These are phyloP conservation scores for Colletotrichum zoysiae DNA, from an alignment of 2,329 filamentous ascomycete species.

Conservation along the genomic window DNA sequence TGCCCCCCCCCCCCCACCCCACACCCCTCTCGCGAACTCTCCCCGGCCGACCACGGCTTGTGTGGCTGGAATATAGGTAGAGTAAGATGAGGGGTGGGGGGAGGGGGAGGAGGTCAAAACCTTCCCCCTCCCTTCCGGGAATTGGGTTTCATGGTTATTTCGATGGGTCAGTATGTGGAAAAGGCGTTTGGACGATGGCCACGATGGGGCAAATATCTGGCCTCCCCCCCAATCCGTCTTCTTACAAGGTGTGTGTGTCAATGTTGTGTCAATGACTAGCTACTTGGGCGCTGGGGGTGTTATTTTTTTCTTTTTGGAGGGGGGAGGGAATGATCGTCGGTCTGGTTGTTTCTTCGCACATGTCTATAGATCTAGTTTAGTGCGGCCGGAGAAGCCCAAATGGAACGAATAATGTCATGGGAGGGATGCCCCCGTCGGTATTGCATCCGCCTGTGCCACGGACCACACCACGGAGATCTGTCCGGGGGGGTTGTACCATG, in stretches of 20 bases:
- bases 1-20: not conserved
- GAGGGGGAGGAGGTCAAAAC: not conserved
- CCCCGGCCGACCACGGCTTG: too few species aligned
- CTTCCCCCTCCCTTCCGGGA: slow-evolving; percentile 9
- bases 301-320: not conserved
- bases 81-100: too few species aligned
- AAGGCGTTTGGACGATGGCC: slow-evolving; percentile 35
- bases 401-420: slow-evolving; percentile 18
- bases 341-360: slow-evolving; percentile 21
- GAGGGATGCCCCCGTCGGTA: slow-evolving; percentile 2
- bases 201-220: slow-evolving; percentile 21
- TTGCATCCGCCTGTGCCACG: slow-evolving; percentile 9
- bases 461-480: slow-evolving; percentile 12
- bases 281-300: slow-evolving; percentile 23
- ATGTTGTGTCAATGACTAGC: slow-evolving; percentile 25
- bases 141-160: slow-evolving; percentile 31
- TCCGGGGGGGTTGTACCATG: not conserved
- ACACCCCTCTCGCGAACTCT: too few species aligned
- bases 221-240: slow-evolving; percentile 19
- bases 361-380: slow-evolving; percentile 11
- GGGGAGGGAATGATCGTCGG: not conserved
- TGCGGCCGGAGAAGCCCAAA: slow-evolving; percentile 2
- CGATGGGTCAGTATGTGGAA: slow-evolving; percentile 19
- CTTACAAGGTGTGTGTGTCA: not conserved
- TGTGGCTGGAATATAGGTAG: not conserved